Evolutionary conservation across 257 asterid genomes (phyloP).

Genomic region (Solanum acaule): DNA sequence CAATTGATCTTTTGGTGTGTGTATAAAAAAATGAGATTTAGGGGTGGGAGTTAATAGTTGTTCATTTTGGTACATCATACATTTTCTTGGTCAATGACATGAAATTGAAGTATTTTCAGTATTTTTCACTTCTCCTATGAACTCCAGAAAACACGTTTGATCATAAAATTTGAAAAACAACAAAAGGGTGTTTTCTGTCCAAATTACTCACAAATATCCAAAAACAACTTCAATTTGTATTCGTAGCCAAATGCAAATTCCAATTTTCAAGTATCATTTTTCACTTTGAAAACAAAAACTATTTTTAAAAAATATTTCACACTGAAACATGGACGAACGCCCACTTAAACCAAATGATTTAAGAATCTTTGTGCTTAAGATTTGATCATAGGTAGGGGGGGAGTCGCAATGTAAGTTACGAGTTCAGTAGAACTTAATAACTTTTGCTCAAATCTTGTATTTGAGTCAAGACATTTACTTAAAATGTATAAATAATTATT

Average conservation of each 20-base stretch:
- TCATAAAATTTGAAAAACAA: no score
- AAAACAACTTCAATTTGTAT: no score
- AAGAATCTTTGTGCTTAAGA: background rate
- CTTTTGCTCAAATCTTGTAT: background rate
- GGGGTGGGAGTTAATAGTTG: background rate
- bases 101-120: background rate
- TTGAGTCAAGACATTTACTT: background rate
- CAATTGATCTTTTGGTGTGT: background rate
- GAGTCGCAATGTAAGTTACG: background rate
- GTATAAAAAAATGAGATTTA: background rate
- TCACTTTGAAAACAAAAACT: no score
- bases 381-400: background rate
- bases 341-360: background rate
- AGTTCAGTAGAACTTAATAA: background rate
- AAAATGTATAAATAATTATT: background rate
- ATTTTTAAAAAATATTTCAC: no score
- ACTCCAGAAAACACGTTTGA: no score
- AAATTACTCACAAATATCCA: no score
- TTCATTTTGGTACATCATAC: background rate
- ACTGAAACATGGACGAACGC: background rate
- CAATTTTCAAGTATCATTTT: no score
- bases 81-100: background rate
- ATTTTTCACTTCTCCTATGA: background rate
- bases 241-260: rapidly evolving
- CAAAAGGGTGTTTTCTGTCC: background rate